Percentiles rank a stretch among this genome's conserved stretches.
phyloP scores from a whole-genome alignment of 192 early-diverging fungal species.

The Coemansia sp. region DNA sequence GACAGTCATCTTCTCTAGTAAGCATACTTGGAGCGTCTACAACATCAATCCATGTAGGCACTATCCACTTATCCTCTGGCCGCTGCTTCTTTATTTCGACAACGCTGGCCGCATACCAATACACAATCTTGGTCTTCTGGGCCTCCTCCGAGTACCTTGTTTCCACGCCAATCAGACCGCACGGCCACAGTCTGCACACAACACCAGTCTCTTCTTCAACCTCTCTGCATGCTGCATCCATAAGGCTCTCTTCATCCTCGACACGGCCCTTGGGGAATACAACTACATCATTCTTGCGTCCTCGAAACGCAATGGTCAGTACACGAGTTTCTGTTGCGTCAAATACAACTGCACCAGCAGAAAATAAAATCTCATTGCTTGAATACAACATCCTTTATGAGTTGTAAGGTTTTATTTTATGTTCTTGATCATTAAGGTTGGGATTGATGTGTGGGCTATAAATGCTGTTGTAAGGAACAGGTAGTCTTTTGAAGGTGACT shows the following conservation, averaged over 20 bases:
- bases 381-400: conserved; percentile 22
- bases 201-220: conserved; percentile 44
- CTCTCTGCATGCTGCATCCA: conserved; percentile 31
- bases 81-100: conserved; percentile 17
- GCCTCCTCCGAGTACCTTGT: conserved; percentile 12
- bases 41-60: conserved; percentile 22
- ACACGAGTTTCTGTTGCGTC: conserved; percentile 11
- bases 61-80: conserved; percentile 28
- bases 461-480: too few relatives aligned
- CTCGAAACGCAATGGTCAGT: conserved; percentile 16
- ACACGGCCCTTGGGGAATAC: conserved; percentile 47
- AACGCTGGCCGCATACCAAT: conserved; percentile 42
- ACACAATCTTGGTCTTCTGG: conserved; percentile 34
- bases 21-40: conserved; percentile 6
- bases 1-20: conserved; percentile 20
- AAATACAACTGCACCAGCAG: conserved; percentile 50
- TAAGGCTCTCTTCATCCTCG: conserved; percentile 24
- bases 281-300: conserved; percentile 1
- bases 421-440: too few relatives aligned
- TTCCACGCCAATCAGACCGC: conserved; percentile 25
- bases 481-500: background rate
- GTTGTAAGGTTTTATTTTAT: background rate
- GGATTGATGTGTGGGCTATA: too few relatives aligned
- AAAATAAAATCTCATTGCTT: conserved; percentile 22
- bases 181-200: conserved; percentile 24